Evolutionary conservation across 2,329 filamentous ascomycete genomes (phyloP).

Genomic region (Cryphonectria parasitica): DNA sequence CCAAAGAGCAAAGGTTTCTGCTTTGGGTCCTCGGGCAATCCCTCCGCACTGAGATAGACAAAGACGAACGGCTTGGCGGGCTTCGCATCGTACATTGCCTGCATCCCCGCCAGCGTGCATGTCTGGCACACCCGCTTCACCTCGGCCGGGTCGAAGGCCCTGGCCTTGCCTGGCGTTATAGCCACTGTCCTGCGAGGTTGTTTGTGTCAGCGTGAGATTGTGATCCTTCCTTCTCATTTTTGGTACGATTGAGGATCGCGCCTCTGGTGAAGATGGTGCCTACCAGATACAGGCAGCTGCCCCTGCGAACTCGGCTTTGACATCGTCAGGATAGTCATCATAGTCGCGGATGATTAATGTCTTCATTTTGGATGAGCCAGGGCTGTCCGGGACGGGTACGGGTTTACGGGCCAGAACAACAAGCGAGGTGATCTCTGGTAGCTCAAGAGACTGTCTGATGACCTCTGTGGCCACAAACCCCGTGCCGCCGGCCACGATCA

Average conservation of each 20-base stretch:
- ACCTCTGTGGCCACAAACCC: conserved; percentile 49
- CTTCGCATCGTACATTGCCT: conserved; percentile 35
- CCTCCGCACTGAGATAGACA: conserved; percentile 30
- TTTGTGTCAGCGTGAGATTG: neutral
- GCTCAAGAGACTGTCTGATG: conserved; percentile 45
- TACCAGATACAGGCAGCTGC: conserved; percentile 51
- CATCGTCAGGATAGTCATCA: conserved; percentile 43
- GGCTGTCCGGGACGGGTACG: conserved; percentile 30
- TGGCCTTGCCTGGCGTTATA: conserved; percentile 33
- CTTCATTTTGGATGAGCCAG: conserved; percentile 35
- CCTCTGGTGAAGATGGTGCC: neutral
- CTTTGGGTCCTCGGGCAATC: conserved; percentile 1
- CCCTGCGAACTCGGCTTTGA: conserved; percentile 44
- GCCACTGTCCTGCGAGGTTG: conserved; percentile 35
- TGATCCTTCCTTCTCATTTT: too few relatives aligned
- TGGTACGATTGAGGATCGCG: too few relatives aligned
- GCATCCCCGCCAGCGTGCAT: conserved; percentile 33
- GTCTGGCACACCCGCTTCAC: conserved; percentile 36
- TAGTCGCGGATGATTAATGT: conserved; percentile 47
- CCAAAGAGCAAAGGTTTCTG: conserved; percentile 10
- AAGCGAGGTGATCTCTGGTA: conserved; percentile 43
- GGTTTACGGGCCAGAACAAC: conserved; percentile 46
- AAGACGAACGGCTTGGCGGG: conserved; percentile 37
- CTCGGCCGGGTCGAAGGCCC: conserved; percentile 28
- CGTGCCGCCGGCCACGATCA: conserved; percentile 47